phyloP scores from a whole-genome alignment of 805 yeast species.

The Clavispora fructus region DNA sequence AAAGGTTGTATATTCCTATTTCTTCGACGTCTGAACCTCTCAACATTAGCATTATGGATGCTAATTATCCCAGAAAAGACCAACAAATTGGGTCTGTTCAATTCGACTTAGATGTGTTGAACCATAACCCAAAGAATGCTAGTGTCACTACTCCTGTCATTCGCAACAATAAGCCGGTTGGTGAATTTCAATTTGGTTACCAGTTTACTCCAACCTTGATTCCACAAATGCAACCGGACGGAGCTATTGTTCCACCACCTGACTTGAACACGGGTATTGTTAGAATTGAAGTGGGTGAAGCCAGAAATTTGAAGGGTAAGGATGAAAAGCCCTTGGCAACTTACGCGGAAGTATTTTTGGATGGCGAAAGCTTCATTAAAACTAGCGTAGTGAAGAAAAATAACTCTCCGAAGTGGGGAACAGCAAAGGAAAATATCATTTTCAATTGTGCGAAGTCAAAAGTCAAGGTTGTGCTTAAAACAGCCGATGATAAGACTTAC shows the following conservation, averaged over 20 bases:
- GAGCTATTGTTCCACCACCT: slow-evolving; percentile 79
- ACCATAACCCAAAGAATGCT: slow-evolving; percentile 46
- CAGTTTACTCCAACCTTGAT: slow-evolving; percentile 72
- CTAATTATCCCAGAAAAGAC: slow-evolving; percentile 71
- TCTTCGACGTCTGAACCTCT: slow-evolving; percentile 79
- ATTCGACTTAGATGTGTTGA: slow-evolving; percentile 63
- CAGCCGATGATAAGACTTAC: slow-evolving; percentile 49
- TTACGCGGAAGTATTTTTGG: slow-evolving; percentile 66
- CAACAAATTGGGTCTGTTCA: slow-evolving; percentile 73
- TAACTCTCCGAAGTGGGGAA: slow-evolving; percentile 64
- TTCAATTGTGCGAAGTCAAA: slow-evolving; percentile 67
- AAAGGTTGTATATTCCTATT: slow-evolving; percentile 65
- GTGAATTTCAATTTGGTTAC: slow-evolving; percentile 64
- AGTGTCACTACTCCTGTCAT: slow-evolving; percentile 53
- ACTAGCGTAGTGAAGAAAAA: slow-evolving; percentile 57
- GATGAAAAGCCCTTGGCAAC: slow-evolving; percentile 51
- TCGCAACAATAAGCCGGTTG: slow-evolving; percentile 81
- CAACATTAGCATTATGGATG: slow-evolving; percentile 65
- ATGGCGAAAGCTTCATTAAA: slow-evolving; percentile 53
- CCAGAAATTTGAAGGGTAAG: slow-evolving; percentile 45
- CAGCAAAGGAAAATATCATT: slow-evolving; percentile 60
- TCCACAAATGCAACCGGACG: slow-evolving; percentile 63
- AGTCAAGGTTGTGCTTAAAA: slow-evolving; percentile 61
- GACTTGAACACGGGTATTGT: slow-evolving; percentile 92
- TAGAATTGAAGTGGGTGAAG: slow-evolving; percentile 58